Percentiles rank a stretch among this genome's conserved stretches.
These are phyloP conservation scores for Rubia peregrina DNA, from an alignment of 305 asterid genomes.

Conservation along the genomic window DNA sequence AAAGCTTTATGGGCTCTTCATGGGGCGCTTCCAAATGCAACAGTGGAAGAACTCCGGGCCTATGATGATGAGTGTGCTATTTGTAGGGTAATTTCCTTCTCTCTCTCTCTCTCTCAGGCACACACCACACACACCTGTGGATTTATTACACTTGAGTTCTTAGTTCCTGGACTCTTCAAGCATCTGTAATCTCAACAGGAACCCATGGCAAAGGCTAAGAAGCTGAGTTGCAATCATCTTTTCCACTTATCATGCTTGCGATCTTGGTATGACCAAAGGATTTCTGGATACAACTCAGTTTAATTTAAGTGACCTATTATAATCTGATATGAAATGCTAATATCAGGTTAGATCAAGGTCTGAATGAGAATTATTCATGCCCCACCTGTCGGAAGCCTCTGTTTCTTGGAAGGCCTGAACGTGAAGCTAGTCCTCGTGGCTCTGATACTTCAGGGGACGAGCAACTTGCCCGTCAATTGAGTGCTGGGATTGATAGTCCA, in stretches of 20 bases:
- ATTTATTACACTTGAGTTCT: background rate
- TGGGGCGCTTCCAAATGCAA: constrained; percentile 83
- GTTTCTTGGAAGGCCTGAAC: constrained; percentile 46
- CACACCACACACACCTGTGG: background rate
- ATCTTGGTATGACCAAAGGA: constrained; percentile 51
- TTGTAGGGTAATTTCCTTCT: constrained; percentile 54
- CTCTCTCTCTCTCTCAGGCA: background rate
- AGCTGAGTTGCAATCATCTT: constrained; percentile 75
- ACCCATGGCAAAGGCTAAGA: constrained; percentile 91
- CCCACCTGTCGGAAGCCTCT: constrained; percentile 91
- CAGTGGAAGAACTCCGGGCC: constrained; percentile 58
- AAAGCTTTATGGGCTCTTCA: constrained; percentile 74
- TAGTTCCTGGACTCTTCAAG: constrained; percentile 18
- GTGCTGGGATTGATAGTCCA: constrained; percentile 51
- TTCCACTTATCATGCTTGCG: constrained; percentile 84
- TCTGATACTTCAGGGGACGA: constrained; percentile 65
- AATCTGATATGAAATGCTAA: constrained; percentile 14
- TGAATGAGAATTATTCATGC: constrained; percentile 78
- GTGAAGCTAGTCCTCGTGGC: constrained; percentile 32
- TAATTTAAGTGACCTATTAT: background rate
- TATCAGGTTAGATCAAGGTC: constrained; percentile 80
- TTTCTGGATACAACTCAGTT: background rate
- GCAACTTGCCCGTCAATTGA: constrained; percentile 74
- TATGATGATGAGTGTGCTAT: constrained; percentile 90
- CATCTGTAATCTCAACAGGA: constrained; percentile 44